Evolutionary conservation across 495 filamentous ascomycete species (phyloP).

Genomic region (Neurospora africana): DNA sequence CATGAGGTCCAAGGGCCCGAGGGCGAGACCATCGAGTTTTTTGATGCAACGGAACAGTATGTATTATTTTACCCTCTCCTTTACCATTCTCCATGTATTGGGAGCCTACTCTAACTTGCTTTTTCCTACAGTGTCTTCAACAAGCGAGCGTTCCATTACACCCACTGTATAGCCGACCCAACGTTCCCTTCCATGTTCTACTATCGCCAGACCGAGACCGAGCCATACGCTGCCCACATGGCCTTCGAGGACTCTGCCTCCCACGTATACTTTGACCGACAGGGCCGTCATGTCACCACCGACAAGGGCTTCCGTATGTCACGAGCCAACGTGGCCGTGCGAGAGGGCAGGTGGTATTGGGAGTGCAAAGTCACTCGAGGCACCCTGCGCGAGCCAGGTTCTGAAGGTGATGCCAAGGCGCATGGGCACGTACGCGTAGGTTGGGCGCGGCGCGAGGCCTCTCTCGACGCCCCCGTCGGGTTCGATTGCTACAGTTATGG

Average conservation of each 20-base stretch:
- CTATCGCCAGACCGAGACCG: conserved; percentile 77
- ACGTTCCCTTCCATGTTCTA: conserved; percentile 78
- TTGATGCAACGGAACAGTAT: conserved; percentile 56
- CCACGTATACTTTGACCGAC: conserved; percentile 56
- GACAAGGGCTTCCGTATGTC: conserved; percentile 77
- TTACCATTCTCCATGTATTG: no score
- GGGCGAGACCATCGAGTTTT: conserved; percentile 43
- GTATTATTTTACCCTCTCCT: conserved; percentile 11
- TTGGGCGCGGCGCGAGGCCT: conserved; percentile 81
- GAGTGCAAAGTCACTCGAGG: conserved; percentile 79
- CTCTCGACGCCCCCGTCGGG: conserved; percentile 84
- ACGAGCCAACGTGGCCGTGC: conserved; percentile 77
- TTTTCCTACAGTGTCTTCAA: conserved; percentile 59
- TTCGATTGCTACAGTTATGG: conserved; percentile 97
- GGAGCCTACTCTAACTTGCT: conserved; percentile 5
- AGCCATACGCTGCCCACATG: conserved; percentile 69
- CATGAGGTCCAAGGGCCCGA: conserved; percentile 35
- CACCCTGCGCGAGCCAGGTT: conserved; percentile 28
- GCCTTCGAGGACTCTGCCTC: conserved; percentile 86
- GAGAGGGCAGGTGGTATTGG: conserved; percentile 90
- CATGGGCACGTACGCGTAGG: conserved; percentile 80
- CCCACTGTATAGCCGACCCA: conserved; percentile 80
- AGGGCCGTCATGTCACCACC: conserved; percentile 53
- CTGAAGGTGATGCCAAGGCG: conserved; percentile 28
- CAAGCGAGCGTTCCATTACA: conserved; percentile 85